A percentile compares a stretch with the other conserved stretches of the same genome.
These are phyloP conservation scores for Periconia digitata DNA, from an alignment of 2,329 filamentous ascomycete species.

Conservation along the genomic window DNA sequence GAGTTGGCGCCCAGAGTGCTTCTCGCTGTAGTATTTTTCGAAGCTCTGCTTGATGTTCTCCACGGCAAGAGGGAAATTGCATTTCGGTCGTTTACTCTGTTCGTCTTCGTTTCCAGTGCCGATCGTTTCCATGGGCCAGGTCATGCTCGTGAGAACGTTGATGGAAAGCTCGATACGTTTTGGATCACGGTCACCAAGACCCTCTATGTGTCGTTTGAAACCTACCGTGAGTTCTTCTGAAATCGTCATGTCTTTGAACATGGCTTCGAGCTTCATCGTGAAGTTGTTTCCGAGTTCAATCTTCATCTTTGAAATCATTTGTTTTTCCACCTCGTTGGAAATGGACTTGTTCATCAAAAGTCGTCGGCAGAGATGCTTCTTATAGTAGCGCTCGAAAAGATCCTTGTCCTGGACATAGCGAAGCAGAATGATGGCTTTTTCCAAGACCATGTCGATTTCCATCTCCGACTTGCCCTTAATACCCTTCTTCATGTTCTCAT, in stretches of 20 bases:
- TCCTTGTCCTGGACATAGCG: slow-evolving; percentile 91
- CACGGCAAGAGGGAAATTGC: slow-evolving; percentile 75
- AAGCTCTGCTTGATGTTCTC: slow-evolving; percentile 79
- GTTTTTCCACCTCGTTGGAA: slow-evolving; percentile 88
- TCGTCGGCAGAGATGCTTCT: slow-evolving; percentile 89
- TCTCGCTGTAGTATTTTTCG: slow-evolving; percentile 82
- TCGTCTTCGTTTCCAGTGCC: slow-evolving; percentile 57
- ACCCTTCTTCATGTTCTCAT: slow-evolving; percentile 92
- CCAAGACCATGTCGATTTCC: slow-evolving; percentile 80
- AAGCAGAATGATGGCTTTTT: slow-evolving; percentile 85
- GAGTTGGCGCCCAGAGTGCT: slow-evolving; percentile 83
- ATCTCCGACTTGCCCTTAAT: slow-evolving; percentile 89
- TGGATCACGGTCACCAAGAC: slow-evolving; percentile 56
- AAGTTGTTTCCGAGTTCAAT: slow-evolving; percentile 93
- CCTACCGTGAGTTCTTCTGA: slow-evolving; percentile 79
- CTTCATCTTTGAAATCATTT: slow-evolving; percentile 97
- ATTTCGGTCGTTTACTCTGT: slow-evolving; percentile 51
- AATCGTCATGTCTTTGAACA: slow-evolving; percentile 95
- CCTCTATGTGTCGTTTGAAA: slow-evolving; percentile 72
- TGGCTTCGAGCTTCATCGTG: slow-evolving; percentile 88
- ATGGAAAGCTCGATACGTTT: slow-evolving; percentile 77
- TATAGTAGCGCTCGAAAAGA: slow-evolving; percentile 95
- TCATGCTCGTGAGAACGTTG: slow-evolving; percentile 87
- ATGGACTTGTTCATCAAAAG: slow-evolving; percentile 87
- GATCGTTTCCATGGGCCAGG: slow-evolving; percentile 93